Percentiles rank a stretch among this genome's conserved stretches.
phyloP scores from a whole-genome alignment of 169 alveolate species.

The Plasmodium yoelii region DNA sequence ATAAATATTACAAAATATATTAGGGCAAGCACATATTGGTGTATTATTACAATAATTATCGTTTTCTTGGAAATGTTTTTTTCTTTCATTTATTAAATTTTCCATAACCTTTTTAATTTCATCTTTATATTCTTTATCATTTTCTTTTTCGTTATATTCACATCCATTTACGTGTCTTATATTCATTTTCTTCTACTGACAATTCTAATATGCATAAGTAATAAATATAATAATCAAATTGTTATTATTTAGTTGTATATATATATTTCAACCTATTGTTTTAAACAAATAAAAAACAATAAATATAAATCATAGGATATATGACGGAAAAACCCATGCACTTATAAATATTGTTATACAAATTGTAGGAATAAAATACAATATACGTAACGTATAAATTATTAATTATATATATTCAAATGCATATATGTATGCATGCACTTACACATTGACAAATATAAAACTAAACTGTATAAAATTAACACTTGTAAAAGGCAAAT shows the following conservation, averaged over 20 bases:
- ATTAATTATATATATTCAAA: too few species aligned
- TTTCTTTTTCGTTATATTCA: constrained; percentile 29
- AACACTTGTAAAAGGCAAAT: too few species aligned
- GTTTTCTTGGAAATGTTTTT: constrained; percentile 47
- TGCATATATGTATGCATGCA: too few species aligned
- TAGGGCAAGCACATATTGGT: constrained; percentile 35
- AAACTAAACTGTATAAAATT: too few species aligned
- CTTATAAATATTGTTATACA: too few species aligned
- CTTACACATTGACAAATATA: too few species aligned
- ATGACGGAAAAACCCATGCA: too few species aligned
- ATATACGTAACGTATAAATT: too few species aligned
- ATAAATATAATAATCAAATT: not conserved
- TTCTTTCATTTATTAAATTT: constrained; percentile 40
- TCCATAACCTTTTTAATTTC: constrained; percentile 46
- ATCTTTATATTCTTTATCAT: constrained; percentile 16
- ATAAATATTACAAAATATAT: constrained; percentile 53
- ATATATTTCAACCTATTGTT: too few species aligned
- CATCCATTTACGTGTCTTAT: constrained; percentile 53
- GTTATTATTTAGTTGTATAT: too few species aligned
- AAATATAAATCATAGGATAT: too few species aligned
- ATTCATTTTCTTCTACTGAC: constrained; percentile 11
- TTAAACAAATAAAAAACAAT: not conserved
- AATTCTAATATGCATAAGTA: not conserved
- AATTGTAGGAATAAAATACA: too few species aligned
- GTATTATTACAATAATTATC: constrained; percentile 46